A percentile compares a stretch with the other conserved stretches of the same genome.
phyloP scores from a whole-genome alignment of 352 stramenopile genomes.

The Peronospora destructor region DNA sequence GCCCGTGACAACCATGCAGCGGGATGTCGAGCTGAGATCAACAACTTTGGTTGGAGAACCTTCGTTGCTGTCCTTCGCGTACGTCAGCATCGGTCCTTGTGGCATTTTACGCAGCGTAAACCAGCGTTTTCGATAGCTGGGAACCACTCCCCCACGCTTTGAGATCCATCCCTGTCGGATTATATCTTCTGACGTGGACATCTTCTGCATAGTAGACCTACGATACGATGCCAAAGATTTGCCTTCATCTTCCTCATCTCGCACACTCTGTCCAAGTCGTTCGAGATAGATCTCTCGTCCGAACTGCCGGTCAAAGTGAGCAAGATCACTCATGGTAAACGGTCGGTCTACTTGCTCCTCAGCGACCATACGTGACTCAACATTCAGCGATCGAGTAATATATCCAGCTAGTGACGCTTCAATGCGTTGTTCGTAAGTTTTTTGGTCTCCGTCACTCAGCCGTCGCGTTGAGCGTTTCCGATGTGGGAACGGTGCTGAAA shows the following conservation, averaged over 20 bases:
- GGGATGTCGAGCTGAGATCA: constrained; percentile 67
- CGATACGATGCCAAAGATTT: constrained; percentile 64
- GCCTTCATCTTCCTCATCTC: constrained; percentile 47
- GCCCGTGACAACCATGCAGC: constrained; percentile 47
- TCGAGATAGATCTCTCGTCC: constrained; percentile 65
- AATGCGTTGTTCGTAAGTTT: constrained; percentile 61
- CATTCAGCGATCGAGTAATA: constrained; percentile 43
- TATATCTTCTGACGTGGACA: constrained; percentile 37
- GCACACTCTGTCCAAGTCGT: constrained; percentile 48
- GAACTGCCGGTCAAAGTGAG: constrained; percentile 62
- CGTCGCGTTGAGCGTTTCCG: constrained; percentile 27
- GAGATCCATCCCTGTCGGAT: constrained; percentile 69
- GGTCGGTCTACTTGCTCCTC: constrained; percentile 23
- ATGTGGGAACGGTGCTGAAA: constrained; percentile 22
- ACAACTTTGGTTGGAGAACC: constrained; percentile 57
- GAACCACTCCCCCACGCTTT: constrained; percentile 71
- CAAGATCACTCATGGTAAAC: constrained; percentile 65
- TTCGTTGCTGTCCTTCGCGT: constrained; percentile 57
- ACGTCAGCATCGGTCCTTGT: constrained; percentile 71
- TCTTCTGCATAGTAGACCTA: constrained; percentile 52
- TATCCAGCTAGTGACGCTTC: constrained; percentile 52
- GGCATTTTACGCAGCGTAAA: constrained; percentile 72
- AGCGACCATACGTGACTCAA: constrained; percentile 30
- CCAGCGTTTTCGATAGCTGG: constrained; percentile 74
- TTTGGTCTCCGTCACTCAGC: constrained; percentile 39